A percentile compares a stretch with the other conserved stretches of the same genome.
Conservation (phyloP, 2,329 filamentous ascomycete genomes). For the Cordyceps pruinosa region DNA sequence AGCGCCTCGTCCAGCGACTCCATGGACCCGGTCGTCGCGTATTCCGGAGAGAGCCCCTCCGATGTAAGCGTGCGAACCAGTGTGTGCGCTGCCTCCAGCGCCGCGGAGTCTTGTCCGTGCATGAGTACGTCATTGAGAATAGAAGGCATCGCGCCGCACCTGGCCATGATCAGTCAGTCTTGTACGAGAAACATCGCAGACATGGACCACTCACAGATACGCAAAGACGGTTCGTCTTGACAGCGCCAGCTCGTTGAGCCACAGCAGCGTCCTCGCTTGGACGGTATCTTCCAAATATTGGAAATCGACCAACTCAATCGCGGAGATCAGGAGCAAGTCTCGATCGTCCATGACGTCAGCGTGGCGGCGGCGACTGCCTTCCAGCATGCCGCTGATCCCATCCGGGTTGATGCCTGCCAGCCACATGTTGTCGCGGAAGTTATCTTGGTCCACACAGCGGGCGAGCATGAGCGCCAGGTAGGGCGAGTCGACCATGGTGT, state of each 20-base stretch:
- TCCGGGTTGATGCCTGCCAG: slow-evolving; percentile 45
- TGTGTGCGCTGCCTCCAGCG: slow-evolving; percentile 53
- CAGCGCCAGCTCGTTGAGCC: slow-evolving; percentile 52
- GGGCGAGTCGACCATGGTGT: slow-evolving; percentile 36
- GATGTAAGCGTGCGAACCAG: slow-evolving; percentile 53
- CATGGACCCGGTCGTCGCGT: slow-evolving; percentile 41
- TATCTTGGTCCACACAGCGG: slow-evolving; percentile 48
- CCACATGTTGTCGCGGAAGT: slow-evolving; percentile 58
- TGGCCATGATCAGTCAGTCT: slow-evolving; percentile 14
- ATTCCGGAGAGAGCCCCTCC: slow-evolving; percentile 44
- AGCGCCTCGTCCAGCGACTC: slow-evolving; percentile 46
- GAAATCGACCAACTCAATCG: slow-evolving; percentile 60
- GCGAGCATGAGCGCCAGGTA: slow-evolving; percentile 56
- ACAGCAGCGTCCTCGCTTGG: slow-evolving; percentile 51
- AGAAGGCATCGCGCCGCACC: slow-evolving; percentile 48
- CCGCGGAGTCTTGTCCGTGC: slow-evolving; percentile 55
- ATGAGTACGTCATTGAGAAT: slow-evolving; percentile 55
- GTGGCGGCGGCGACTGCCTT: slow-evolving; percentile 21
- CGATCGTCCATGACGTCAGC: slow-evolving; percentile 48
- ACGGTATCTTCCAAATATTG: slow-evolving; percentile 55
- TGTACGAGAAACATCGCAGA: background rate
- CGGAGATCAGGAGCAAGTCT: slow-evolving; percentile 55
- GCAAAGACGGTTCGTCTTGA: slow-evolving; percentile 50
- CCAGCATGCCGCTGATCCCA: slow-evolving; percentile 22
- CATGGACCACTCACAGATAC: slow-evolving; percentile 38